Percentiles rank a stretch among this genome's conserved stretches.
Conservation (phyloP, 208 protist genomes). For the Trypanosoma congolense region DNA sequence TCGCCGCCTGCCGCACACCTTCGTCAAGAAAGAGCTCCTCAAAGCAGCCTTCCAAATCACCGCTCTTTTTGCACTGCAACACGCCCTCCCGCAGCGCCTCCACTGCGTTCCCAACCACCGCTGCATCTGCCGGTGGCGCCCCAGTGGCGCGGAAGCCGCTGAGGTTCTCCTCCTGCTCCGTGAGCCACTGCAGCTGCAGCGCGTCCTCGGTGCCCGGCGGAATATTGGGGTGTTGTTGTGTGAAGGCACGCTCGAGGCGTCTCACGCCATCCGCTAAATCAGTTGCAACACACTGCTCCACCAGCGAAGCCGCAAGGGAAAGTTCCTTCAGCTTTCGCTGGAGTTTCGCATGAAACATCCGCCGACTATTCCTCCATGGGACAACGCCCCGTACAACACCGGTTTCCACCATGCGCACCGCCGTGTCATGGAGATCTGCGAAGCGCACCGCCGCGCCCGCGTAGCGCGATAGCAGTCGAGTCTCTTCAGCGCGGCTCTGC, state of each 20-base stretch:
- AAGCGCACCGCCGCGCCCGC: slow-evolving; percentile 93
- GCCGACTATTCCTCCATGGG: slow-evolving; percentile 87
- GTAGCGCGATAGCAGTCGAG: slow-evolving; percentile 85
- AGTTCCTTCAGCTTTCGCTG: slow-evolving; percentile 85
- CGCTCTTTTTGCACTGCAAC: slow-evolving; percentile 17
- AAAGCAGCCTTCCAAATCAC: slow-evolving; percentile 33
- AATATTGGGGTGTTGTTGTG: slow-evolving; percentile 20
- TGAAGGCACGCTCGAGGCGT: slow-evolving; percentile 40
- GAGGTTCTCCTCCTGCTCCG: slow-evolving; percentile 12
- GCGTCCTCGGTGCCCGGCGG: slow-evolving; percentile 46
- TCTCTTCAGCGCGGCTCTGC: slow-evolving; percentile 39
- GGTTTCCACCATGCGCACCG: slow-evolving; percentile 95
- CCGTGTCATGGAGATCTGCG: slow-evolving; percentile 95
- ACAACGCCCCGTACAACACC: slow-evolving; percentile 88
- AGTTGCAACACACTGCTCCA: slow-evolving; percentile 26
- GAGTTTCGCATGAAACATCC: slow-evolving; percentile 91
- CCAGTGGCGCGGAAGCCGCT: slow-evolving; percentile 4
- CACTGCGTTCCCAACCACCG: slow-evolving; percentile 4
- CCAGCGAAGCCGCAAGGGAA: slow-evolving; percentile 49
- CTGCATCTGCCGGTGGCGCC: slow-evolving; percentile 5
- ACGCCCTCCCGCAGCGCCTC: background rate
- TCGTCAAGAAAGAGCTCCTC: slow-evolving; percentile 45
- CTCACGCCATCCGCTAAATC: slow-evolving; percentile 35
- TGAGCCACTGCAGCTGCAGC: slow-evolving; percentile 45
- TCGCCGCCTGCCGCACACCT: slow-evolving; percentile 27